Evolutionary conservation across 2,329 filamentous ascomycete genomes (phyloP), one percentile per base, ranked within the genome.

Genomic region (Pseudogymnoascus sp.): DNA sequence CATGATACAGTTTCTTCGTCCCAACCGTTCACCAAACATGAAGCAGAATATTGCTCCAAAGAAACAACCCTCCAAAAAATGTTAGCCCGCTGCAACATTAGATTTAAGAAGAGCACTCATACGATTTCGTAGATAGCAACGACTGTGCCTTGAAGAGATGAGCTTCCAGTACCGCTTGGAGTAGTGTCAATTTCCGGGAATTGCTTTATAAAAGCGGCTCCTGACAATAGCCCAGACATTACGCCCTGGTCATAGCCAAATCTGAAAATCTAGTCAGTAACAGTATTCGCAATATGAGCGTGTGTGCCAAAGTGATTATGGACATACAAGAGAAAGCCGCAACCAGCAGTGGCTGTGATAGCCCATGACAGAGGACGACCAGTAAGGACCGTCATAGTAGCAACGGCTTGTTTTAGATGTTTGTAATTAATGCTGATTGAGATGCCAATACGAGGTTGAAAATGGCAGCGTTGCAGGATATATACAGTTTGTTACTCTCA

Each of bases 181-280:
- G 73, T 76, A 0, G 76, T 74, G 62, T 84, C 79, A 64, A 83
- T 81, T 28, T 75, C 69, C 0, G 82, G 83, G 65, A 85, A 85
- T 8, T 75, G 73, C 1, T 73, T 67, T 2, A 84, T 75, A 67
- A 88, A 89, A 9, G 80, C 79, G 23, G 80, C 75, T 65, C 91
- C 79, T 3, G 88, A 90, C 62, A 92, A 76, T 66, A 92, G 84
- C 63, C 85, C 86, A 58, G 85, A 87, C 81, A 88, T 90, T 12
- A 90, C 87, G 71, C 88, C 85, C 74, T 89, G 86, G 72, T 90
- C 88, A 85, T 83, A 83, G 58, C 65, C 82, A 79, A 16, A 75
- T 71, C 21, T 71, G 74, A 74, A 2, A 74, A 71, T 1, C 70
- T 49, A 73, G 71, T 37, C 71, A 72, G 41, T 14, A 9, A n/a